Evolutionary conservation across 306 rosid species (phyloP).

Genomic region (Vicia sativa): DNA sequence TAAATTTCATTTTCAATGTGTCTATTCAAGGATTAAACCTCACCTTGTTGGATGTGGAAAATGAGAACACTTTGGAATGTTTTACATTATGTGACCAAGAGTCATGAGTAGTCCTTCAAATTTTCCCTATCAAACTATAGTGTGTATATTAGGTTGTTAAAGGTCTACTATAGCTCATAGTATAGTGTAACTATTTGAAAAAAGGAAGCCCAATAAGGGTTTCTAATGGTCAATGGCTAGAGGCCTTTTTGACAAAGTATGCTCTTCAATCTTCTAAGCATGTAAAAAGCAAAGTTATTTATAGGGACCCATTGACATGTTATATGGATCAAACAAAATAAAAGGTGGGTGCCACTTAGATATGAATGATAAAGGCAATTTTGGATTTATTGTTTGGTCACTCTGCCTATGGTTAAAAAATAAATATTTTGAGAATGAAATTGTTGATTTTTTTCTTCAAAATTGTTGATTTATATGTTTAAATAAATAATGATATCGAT

Average conservation of each 20-base stretch:
- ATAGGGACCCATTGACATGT: constrained; percentile 50
- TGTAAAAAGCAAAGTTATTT: constrained; percentile 24
- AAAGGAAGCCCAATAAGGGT: constrained; percentile 29
- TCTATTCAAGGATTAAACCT: constrained; percentile 50
- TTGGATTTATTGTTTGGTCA: constrained; percentile 39
- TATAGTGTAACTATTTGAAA: constrained; percentile 33
- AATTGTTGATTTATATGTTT: too few species aligned
- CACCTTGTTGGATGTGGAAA: constrained; percentile 40
- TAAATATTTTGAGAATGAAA: neutral
- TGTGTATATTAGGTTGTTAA: constrained; percentile 21
- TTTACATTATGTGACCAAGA: constrained; percentile 50
- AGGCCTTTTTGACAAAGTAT: constrained; percentile 40
- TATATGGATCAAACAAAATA: constrained; percentile 35
- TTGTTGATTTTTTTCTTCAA: neutral
- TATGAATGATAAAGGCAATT: constrained; percentile 46
- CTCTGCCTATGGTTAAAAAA: neutral
- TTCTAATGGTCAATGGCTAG: constrained; percentile 40
- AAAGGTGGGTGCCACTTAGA: constrained; percentile 52
- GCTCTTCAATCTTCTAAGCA: constrained; percentile 38
- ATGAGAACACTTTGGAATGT: constrained; percentile 34
- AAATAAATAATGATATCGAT: too few species aligned
- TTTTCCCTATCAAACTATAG: constrained; percentile 24
- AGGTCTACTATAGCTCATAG: constrained; percentile 29
- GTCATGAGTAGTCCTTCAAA: constrained; percentile 32
- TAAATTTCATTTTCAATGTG: constrained; percentile 34